phyloP scores from a whole-genome alignment of 164 flowering plant species.

The Magnolia kwangsiensis region DNA sequence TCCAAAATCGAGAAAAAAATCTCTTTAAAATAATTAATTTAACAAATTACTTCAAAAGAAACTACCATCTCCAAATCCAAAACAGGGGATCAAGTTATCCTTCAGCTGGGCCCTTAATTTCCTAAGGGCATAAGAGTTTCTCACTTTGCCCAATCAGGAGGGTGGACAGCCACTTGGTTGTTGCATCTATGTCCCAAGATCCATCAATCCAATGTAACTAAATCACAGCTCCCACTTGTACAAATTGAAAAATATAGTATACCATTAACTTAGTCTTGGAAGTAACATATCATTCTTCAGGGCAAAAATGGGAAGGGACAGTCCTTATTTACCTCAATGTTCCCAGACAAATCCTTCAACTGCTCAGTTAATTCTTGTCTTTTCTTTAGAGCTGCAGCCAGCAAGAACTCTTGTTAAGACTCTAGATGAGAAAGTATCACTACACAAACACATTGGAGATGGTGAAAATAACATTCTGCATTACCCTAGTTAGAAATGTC shows the following conservation, averaged over 20 bases:
- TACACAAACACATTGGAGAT: not conserved
- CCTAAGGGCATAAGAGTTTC: no score
- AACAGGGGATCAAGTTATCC: slow-evolving; percentile 60
- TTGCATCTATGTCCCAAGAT: no score
- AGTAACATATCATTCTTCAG: no score
- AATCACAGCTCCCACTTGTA: not conserved
- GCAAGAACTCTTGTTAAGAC: not conserved
- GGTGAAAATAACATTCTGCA: not conserved
- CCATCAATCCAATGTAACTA: no score
- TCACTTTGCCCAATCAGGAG: no score
- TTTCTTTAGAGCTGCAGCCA: slow-evolving; percentile 49
- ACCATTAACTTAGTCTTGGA: not conserved
- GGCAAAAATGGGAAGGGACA: not conserved
- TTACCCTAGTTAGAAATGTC: slow-evolving; percentile 46
- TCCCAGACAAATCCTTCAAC: slow-evolving; percentile 51
- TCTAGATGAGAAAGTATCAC: not conserved
- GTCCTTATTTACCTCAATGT: slow-evolving; percentile 28
- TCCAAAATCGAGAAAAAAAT: not conserved
- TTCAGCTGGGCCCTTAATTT: not conserved
- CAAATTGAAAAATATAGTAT: not conserved
- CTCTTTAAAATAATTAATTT: not conserved
- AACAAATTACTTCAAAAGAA: not conserved
- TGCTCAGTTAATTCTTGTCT: slow-evolving; percentile 49
- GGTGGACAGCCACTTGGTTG: no score
- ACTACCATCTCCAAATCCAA: slow-evolving; percentile 62